Conservation (phyloP, 148 eudicot genomes). For the Camellia japonica region DNA sequence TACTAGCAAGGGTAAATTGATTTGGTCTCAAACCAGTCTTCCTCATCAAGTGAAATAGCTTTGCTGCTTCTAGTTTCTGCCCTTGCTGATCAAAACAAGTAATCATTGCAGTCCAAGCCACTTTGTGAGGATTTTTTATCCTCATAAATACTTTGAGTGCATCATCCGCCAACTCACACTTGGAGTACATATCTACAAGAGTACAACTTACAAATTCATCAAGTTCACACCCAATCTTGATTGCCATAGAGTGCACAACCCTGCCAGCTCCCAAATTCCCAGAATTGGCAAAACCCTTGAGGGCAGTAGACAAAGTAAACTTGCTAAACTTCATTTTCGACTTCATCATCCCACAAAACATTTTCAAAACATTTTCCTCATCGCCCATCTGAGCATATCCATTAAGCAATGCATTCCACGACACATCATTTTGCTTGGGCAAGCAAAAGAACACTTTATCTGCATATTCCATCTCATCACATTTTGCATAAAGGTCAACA, state of each 20-base stretch:
- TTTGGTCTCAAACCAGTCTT: constrained; percentile 32
- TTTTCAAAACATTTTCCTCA: no score
- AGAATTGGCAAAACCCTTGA: constrained; percentile 27
- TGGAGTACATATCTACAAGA: constrained; percentile 48
- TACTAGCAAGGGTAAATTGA: constrained; percentile 38
- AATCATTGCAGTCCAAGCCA: constrained; percentile 44
- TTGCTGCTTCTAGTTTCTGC: constrained; percentile 34
- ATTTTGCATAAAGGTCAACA: no score
- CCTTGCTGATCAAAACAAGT: constrained; percentile 44
- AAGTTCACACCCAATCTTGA: constrained; percentile 36
- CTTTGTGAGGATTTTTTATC: constrained; percentile 32
- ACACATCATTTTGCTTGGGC: no score
- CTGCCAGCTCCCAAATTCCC: constrained; percentile 24
- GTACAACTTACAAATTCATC: constrained; percentile 40
- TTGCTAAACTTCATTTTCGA: constrained; percentile 33
- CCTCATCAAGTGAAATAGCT: constrained; percentile 35
- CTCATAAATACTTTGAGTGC: constrained; percentile 33
- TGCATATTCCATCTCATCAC: no score
- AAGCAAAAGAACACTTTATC: no score
- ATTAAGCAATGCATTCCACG: no score
- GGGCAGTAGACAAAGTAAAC: constrained; percentile 39
- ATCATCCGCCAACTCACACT: constrained; percentile 33
- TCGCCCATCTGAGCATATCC: no score
- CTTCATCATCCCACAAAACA: constrained; percentile 19
- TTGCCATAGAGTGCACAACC: constrained; percentile 33